Evolutionary conservation across 768 basidiomycete species (phyloP).

Genomic region (Lactarius akahatsu): DNA sequence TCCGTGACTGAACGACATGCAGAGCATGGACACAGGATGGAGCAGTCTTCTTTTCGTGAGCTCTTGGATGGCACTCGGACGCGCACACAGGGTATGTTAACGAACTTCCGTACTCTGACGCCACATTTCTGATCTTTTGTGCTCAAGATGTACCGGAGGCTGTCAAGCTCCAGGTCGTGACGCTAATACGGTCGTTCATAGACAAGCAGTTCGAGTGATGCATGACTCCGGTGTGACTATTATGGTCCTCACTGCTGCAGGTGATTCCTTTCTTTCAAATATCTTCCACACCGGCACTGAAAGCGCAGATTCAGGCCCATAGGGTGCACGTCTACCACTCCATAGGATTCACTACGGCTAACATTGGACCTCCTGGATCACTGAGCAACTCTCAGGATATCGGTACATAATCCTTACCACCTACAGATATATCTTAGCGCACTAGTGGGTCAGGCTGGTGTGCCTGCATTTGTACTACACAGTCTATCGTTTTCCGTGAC

Average conservation of each 20-base stretch:
- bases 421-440: not conserved
- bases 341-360: not conserved
- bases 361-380: not conserved
- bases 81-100: conserved; percentile 10
- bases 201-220: conserved; percentile 24
- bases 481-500: not conserved
- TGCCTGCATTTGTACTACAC: not conserved
- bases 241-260: not conserved
- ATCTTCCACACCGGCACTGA: not conserved
- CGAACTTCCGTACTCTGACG: not conserved
- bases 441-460: not conserved
- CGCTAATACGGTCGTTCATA: conserved; percentile 18
- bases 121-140: not conserved
- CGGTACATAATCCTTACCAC: not conserved
- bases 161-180: conserved; percentile 21
- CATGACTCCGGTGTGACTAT: not conserved
- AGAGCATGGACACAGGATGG: conserved; percentile 21
- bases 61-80: conserved; percentile 19
- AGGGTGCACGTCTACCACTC: not conserved
- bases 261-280: not conserved
- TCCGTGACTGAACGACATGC: not conserved
- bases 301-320: not conserved
- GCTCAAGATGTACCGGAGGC: conserved; percentile 18
- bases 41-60: conserved; percentile 21
- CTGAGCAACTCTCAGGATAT: not conserved